These are phyloP conservation scores for Boletus pseudo-olivaceus DNA, from an alignment of 768 basidiomycete genomes.

Conservation along the genomic window DNA sequence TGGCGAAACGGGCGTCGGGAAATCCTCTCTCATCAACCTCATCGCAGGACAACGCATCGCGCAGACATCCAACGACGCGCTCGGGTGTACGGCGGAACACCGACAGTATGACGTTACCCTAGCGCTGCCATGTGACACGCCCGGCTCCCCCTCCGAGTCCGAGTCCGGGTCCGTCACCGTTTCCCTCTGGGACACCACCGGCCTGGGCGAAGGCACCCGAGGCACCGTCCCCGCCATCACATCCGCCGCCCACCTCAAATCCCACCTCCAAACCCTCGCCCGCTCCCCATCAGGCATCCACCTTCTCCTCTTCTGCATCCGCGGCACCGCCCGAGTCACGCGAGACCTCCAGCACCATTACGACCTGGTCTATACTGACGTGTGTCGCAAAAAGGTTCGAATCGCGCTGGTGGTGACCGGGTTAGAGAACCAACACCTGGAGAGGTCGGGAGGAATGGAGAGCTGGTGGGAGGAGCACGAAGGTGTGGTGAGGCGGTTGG, in stretches of 20 bases:
- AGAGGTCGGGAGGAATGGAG: not conserved
- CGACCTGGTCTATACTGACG: not conserved
- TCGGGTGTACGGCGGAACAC: not conserved
- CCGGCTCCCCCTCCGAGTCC: not conserved
- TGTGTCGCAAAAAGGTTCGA: constrained; percentile 1
- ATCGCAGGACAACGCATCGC: not conserved
- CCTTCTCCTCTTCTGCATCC: constrained; percentile 4
- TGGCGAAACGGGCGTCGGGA: not conserved
- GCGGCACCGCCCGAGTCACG: not conserved
- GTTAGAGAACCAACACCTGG: not conserved
- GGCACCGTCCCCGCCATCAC: not conserved
- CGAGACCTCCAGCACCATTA: not conserved
- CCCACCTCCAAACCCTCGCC: not conserved
- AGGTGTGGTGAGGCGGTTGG: not conserved
- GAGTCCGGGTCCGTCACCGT: not conserved
- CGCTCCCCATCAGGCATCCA: not conserved
- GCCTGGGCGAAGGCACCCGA: not conserved
- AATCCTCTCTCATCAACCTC: not conserved
- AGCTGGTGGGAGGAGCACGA: not conserved
- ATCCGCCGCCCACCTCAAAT: not conserved
- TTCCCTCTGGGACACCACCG: constrained; percentile 2
- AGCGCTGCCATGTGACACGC: not conserved
- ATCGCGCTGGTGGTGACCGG: constrained; percentile 6
- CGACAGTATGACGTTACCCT: not conserved
- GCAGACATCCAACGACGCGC: constrained; percentile 1